Evolutionary conservation across 495 filamentous ascomycete species (phyloP).

Genomic region (Corynascus novoguineensis): DNA sequence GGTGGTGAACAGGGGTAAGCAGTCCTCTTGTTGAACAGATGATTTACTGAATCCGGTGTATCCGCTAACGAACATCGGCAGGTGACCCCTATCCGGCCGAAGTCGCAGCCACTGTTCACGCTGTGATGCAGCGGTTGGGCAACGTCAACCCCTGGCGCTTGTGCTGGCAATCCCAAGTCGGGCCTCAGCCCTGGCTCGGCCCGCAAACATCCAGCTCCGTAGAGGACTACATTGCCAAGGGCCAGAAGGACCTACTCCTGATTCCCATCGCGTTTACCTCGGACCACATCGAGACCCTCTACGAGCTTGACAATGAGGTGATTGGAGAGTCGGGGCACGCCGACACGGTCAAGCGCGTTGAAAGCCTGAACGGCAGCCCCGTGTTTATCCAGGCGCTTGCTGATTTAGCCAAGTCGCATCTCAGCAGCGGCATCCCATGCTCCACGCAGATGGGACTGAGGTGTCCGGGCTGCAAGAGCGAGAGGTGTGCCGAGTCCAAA

Average conservation of each 20-base stretch:
- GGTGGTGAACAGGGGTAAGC: conserved; percentile 80
- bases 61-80: too few species aligned
- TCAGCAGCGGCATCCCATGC: conserved; percentile 59
- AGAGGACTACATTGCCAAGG: conserved; percentile 79
- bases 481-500: conserved; percentile 84
- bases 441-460: conserved; percentile 83
- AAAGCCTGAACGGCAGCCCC: conserved; percentile 87
- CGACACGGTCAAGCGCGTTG: conserved; percentile 78
- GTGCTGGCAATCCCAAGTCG: conserved; percentile 98
- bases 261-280: conserved; percentile 98
- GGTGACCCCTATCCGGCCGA: conserved; percentile 96
- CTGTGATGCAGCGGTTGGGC: conserved; percentile 85
- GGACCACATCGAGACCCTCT: conserved; percentile 97
- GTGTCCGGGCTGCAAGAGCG: conserved; percentile 91
- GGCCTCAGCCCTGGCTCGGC: conserved; percentile 90
- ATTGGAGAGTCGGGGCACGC: conserved; percentile 80
- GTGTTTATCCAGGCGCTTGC: conserved; percentile 90
- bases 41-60: not conserved
- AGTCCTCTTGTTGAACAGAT: not conserved
- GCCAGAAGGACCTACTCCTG: conserved; percentile 82
- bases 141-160: conserved; percentile 86
- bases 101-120: conserved; percentile 94
- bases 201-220: conserved; percentile 89
- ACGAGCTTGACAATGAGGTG: conserved; percentile 91
- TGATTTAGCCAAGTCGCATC: conserved; percentile 73